Evolutionary conservation across 495 filamentous ascomycete species (phyloP).

Genomic region (Clohesyomyces aquaticus): DNA sequence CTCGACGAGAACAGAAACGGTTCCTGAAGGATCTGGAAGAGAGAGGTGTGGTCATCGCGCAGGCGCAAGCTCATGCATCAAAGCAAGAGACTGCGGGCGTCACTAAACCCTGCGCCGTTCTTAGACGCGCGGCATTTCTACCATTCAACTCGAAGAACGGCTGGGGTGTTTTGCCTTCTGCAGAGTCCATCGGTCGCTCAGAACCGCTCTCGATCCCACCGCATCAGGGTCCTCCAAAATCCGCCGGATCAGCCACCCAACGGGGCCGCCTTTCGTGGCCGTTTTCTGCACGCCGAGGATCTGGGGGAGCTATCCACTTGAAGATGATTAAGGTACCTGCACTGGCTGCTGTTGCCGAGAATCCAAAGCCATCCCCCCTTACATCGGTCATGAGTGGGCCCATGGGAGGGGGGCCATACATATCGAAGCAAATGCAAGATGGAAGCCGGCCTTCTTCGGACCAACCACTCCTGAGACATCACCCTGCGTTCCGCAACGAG

Average conservation of each 20-base stretch:
- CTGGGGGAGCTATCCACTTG: conserved; percentile 24
- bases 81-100: conserved; percentile 8
- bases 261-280: conserved; percentile 33
- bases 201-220: conserved; percentile 13
- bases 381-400: conserved; percentile 13
- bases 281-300: conserved; percentile 28
- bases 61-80: conserved; percentile 3
- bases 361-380: conserved; percentile 29
- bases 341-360: conserved; percentile 31
- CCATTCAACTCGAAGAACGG: conserved; percentile 39
- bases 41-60: conserved; percentile 27
- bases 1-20: conserved; percentile 24
- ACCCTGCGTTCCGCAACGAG: conserved; percentile 28
- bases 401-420: conserved; percentile 2
- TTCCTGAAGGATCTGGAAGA: conserved; percentile 34
- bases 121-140: conserved; percentile 32
- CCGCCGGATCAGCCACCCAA: conserved; percentile 8
- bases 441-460: conserved; percentile 26
- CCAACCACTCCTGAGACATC: conserved; percentile 30
- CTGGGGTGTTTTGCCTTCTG: conserved; percentile 31
- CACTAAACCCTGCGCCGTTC: conserved; percentile 27
- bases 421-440: background rate
- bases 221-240: conserved; percentile 22
- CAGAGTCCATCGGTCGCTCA: conserved; percentile 19
- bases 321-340: conserved; percentile 18